A percentile compares a stretch with the other conserved stretches of the same genome.
Conservation (phyloP, 177 flowering plant species). For the Vitis hybrid region DNA sequence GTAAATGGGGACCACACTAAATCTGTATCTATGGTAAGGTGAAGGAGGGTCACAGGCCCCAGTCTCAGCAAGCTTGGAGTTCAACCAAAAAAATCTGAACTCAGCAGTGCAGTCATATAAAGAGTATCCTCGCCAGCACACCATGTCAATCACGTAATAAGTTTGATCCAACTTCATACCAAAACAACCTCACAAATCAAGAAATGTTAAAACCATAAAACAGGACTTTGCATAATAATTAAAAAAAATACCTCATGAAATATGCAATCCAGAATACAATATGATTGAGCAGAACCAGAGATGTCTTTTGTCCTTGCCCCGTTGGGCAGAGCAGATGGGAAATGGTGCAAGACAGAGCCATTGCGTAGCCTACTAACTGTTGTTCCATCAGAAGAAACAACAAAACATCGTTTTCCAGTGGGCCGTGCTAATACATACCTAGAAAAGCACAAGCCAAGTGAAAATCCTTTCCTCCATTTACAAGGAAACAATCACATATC, state of each 20-base stretch:
- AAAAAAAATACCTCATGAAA: conserved; percentile 75
- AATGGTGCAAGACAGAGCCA: conserved; percentile 83
- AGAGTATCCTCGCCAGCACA: conserved; percentile 93
- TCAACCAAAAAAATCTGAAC: conserved; percentile 95
- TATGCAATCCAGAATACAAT: conserved; percentile 84
- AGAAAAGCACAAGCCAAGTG: neutral
- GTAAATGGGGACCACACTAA: conserved; percentile 69
- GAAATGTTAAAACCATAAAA: neutral
- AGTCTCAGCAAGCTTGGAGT: conserved; percentile 82
- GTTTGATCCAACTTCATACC: conserved; percentile 78
- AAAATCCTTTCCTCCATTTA: neutral
- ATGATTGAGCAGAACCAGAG: conserved; percentile 64
- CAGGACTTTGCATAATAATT: neutral
- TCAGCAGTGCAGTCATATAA: conserved; percentile 89
- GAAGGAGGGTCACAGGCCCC: conserved; percentile 88
- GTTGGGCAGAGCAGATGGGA: conserved; percentile 86
- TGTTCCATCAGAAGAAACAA: conserved; percentile 83
- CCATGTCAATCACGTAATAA: conserved; percentile 92
- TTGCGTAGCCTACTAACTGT: conserved; percentile 85
- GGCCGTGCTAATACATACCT: conserved; percentile 96
- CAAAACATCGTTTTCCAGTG: conserved; percentile 90
- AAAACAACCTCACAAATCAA: conserved; percentile 1
- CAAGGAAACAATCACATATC: neutral
- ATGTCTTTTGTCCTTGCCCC: conserved; percentile 66
- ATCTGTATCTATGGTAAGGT: conserved; percentile 66